Evolutionary conservation across 2,329 filamentous ascomycete species (phyloP).

Genomic region (Penicillium rolfsii): DNA sequence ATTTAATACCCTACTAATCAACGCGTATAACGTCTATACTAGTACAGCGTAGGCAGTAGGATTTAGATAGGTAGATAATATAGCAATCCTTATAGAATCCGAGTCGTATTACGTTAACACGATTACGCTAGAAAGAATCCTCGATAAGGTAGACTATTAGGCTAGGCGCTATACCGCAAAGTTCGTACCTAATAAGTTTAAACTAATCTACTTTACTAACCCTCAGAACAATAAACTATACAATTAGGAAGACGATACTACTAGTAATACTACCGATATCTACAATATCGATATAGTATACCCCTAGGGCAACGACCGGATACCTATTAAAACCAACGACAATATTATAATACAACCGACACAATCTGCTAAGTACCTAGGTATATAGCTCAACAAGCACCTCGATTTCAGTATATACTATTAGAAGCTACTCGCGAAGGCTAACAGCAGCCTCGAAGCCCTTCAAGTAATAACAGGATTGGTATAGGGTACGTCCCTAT

Average conservation of each 20-base stretch:
- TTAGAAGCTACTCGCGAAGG: slow-evolving; percentile 12
- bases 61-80: slow-evolving; percentile 11
- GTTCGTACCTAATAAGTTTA: slow-evolving; percentile 16
- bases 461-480: slow-evolving; percentile 8
- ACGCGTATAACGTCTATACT: too few species aligned
- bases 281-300: background rate
- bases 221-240: background rate
- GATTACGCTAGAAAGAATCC: background rate
- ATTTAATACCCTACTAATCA: slow-evolving; percentile 1
- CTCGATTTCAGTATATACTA: slow-evolving; percentile 11
- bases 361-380: slow-evolving; percentile 13
- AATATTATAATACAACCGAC: background rate
- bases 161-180: slow-evolving; percentile 7
- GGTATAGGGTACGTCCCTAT: slow-evolving; percentile 7
- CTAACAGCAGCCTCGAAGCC: slow-evolving; percentile 3
- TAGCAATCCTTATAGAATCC: background rate
- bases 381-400: slow-evolving; percentile 14
- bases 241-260: too few species aligned
- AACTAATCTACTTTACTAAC: slow-evolving; percentile 15
- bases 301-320: background rate
- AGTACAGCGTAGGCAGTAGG: too few species aligned
- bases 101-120: slow-evolving; percentile 5
- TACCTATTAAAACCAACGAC: background rate
- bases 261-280: background rate
- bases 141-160: background rate